Conservation (phyloP, 2,329 filamentous ascomycete species). For the Chrysosporium queenslandicum region DNA sequence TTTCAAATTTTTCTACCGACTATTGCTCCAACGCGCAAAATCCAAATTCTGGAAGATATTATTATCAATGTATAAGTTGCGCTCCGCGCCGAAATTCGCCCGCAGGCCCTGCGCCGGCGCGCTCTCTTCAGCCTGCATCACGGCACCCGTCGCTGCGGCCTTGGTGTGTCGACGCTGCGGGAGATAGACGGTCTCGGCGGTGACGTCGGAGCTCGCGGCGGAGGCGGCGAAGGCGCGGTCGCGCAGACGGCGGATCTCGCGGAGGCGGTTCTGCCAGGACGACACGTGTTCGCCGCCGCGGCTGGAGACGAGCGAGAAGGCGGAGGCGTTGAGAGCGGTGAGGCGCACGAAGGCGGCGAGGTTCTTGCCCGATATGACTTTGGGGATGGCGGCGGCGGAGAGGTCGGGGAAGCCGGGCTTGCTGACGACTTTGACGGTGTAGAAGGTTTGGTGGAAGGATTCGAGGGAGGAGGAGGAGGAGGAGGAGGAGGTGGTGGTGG, state of each 20-base stretch:
- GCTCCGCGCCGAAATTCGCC: conserved; percentile 30
- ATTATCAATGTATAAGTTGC: conserved; percentile 30
- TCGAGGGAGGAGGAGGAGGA: no score
- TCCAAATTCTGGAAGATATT: conserved; percentile 34
- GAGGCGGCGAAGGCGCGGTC: conserved; percentile 40
- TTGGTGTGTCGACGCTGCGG: conserved; percentile 32
- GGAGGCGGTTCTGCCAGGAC: conserved; percentile 77
- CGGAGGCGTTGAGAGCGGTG: conserved; percentile 81
- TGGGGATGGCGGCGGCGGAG: conserved; percentile 77
- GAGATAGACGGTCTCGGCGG: conserved; percentile 11
- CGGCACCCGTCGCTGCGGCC: conserved; percentile 30
- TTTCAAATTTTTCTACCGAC: no score
- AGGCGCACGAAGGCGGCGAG: conserved; percentile 79
- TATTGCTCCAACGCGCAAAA: conserved; percentile 33
- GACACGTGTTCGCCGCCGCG: conserved; percentile 67
- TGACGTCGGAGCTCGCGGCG: conserved; percentile 13
- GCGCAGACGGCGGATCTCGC: conserved; percentile 72
- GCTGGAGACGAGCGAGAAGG: conserved; percentile 87
- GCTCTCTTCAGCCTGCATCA: conserved; percentile 27
- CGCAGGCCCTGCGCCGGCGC: conserved; percentile 27
- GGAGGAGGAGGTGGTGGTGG: no score
- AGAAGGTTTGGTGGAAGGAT: conserved; percentile 49
- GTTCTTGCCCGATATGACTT: conserved; percentile 74
- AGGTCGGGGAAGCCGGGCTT: conserved; percentile 84
- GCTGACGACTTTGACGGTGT: conserved; percentile 80